Evolutionary conservation across 345 rosid species (phyloP).

Genomic region (Adansonia digitata): DNA sequence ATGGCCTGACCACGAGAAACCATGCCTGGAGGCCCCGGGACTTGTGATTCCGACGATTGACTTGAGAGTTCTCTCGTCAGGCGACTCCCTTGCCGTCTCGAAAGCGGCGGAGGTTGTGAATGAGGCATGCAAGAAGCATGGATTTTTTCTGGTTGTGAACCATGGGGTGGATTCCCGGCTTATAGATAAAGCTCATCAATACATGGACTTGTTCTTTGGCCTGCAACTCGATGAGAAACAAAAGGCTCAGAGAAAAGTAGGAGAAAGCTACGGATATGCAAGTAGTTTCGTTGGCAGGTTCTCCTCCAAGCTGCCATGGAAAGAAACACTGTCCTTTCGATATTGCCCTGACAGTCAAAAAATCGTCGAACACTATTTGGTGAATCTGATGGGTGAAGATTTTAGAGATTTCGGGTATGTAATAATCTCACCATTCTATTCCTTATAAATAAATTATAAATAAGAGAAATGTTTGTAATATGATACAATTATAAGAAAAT

Average conservation of each 20-base stretch:
- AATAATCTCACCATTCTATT: not conserved
- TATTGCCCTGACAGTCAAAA: constrained; percentile 31
- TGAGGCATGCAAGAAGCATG: constrained; percentile 71
- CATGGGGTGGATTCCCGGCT: constrained; percentile 66
- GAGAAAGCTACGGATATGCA: constrained; percentile 70
- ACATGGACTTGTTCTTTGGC: constrained; percentile 55
- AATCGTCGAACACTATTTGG: constrained; percentile 45
- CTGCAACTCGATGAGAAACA: constrained; percentile 47
- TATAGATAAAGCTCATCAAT: constrained; percentile 36
- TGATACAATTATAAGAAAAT: too few species aligned
- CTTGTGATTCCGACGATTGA: constrained; percentile 64
- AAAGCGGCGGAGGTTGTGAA: constrained; percentile 45
- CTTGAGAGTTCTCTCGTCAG: constrained; percentile 48
- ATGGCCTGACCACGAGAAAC: constrained; percentile 86
- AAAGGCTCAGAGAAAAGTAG: constrained; percentile 56
- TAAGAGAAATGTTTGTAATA: not conserved
- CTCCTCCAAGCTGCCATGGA: constrained; percentile 83
- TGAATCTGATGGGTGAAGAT: constrained; percentile 47
- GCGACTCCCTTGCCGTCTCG: constrained; percentile 29
- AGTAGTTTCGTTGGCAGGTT: constrained; percentile 86
- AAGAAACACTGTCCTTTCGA: constrained; percentile 77
- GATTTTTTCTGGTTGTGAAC: constrained; percentile 68
- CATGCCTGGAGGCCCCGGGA: constrained; percentile 36
- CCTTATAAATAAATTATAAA: not conserved
- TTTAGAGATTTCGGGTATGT: constrained; percentile 61